Base-by-base conservation (phyloP, 306 rosid species). In the Corylus avellana region DNA sequence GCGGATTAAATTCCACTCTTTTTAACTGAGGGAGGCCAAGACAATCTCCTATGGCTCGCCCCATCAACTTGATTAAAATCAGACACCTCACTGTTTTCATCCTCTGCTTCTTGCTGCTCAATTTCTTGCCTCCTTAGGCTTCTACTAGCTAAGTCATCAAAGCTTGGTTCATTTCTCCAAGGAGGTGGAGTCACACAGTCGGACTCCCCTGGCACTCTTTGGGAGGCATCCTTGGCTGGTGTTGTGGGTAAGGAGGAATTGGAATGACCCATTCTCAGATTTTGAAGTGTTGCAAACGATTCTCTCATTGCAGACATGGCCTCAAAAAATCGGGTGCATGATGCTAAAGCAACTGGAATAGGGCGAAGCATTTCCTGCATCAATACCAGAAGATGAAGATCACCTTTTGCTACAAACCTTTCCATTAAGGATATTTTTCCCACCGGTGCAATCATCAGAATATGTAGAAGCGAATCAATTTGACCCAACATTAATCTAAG, bases 271-370 rank as follows among this genome's bases (percentile, higher is more conserved):
- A 93, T 98, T 85, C 97, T 89, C 75, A 95, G 87, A 79, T 93
- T 85, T 63, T 95, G 96, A 66, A 95, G 96, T 20, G 98, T 81
- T 62, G 98, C 90, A 83, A 95, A 92, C 12, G 97, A 95, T 81
- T 95, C 98, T 84, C 98, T 89, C 91, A 90, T 95, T 47, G 99
- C 99, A 66, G 94, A 91, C 99, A 95, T 95, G 80, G 98, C 99
- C 88, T 93, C 98, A 47, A 95, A 92, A 75, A 92, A 95, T 74
- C 97, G 86, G 49, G 98, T 91, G 86, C 99, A 93, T 18, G 98
- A 93, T 73, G 99, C 99, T 77, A 93, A 86, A 25, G 99, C 98
- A 47, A 90, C 92, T 14, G 98, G 99, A 77, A 95, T 95, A 14
- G 99, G 99, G 32, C 98, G 97, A 76, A 95, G 98, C 98, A 93